phyloP scores from a whole-genome alignment of 1,284 basidiomycete species.

The Ceratobasidium sp. region DNA sequence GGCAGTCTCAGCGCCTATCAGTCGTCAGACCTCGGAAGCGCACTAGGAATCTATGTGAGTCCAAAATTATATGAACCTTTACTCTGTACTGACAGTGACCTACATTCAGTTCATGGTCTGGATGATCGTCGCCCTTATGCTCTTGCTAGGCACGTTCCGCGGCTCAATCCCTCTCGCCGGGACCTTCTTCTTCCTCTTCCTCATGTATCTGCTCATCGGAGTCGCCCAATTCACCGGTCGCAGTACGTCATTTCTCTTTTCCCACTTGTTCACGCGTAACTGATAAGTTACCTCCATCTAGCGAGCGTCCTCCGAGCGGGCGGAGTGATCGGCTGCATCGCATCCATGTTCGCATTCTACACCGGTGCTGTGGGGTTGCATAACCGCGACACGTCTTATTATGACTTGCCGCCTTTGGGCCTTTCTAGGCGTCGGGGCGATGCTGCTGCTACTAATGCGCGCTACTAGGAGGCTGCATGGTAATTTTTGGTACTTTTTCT shows the following conservation, averaged over 20 bases:
- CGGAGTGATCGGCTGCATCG: conserved; percentile 78
- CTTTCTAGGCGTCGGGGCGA: conserved; percentile 36
- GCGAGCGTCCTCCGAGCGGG: conserved; percentile 68
- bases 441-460: neutral
- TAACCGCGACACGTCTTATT: conserved; percentile 58
- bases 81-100: neutral
- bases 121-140: conserved; percentile 53
- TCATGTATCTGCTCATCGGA: conserved; percentile 57
- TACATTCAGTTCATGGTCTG: conserved; percentile 45
- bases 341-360: conserved; percentile 78
- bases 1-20: conserved; percentile 45
- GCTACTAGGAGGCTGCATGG: conserved; percentile 1
- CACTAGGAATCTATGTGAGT: conserved; percentile 49
- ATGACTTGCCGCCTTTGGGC: conserved; percentile 36
- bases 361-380: conserved; percentile 72
- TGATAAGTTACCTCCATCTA: neutral
- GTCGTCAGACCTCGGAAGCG: conserved; percentile 39
- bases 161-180: conserved; percentile 55
- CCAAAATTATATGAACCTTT: neutral
- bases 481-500: no score
- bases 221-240: conserved; percentile 50
- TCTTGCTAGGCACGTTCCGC: conserved; percentile 55
- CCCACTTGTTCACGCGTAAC: neutral
- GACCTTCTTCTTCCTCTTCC: conserved; percentile 62
- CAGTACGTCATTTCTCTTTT: conserved; percentile 60